Percentiles rank a stretch among this genome's conserved stretches.
These are phyloP conservation scores for Ustilago loliicola DNA, from an alignment of 1,284 basidiomycete species.

Conservation along the genomic window DNA sequence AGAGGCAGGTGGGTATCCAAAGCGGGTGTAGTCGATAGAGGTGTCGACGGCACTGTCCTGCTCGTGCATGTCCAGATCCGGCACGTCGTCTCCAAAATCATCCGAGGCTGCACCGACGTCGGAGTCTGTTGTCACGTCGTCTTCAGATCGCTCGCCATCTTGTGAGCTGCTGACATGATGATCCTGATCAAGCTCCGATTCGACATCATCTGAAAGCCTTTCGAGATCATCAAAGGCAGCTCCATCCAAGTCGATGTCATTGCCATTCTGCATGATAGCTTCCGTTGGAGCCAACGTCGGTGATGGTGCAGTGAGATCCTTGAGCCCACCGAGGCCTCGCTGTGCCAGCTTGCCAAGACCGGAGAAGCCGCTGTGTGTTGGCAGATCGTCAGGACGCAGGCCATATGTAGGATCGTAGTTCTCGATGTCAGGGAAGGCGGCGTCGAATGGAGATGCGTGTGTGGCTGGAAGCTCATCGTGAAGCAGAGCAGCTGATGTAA, in stretches of 20 bases:
- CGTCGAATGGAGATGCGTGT: constrained; percentile 42
- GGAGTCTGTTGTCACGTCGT: constrained; percentile 32
- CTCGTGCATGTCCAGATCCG: constrained; percentile 45
- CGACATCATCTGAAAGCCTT: constrained; percentile 27
- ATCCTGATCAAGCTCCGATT: constrained; percentile 33
- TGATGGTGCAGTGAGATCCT: constrained; percentile 36
- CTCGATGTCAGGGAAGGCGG: constrained; percentile 75
- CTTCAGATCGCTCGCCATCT: constrained; percentile 19
- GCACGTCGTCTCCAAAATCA: constrained; percentile 39
- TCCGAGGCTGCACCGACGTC: constrained; percentile 29
- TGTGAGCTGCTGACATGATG: constrained; percentile 16
- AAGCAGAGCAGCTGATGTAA: constrained; percentile 38
- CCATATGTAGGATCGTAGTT: constrained; percentile 96
- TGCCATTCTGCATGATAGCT: neutral
- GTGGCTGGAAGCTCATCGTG: constrained; percentile 25
- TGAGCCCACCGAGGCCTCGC: constrained; percentile 46
- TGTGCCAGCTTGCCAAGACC: constrained; percentile 73
- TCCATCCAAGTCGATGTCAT: constrained; percentile 34
- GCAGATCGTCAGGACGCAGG: constrained; percentile 78
- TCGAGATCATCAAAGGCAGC: constrained; percentile 38
- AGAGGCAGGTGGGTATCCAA: constrained; percentile 59
- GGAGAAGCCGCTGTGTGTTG: constrained; percentile 77
- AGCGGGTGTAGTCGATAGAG: constrained; percentile 56
- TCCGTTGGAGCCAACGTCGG: constrained; percentile 6
- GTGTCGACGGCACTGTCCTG: constrained; percentile 26